A percentile compares a stretch with the other conserved stretches of the same genome.
Evolutionary conservation across 306 rosid genomes (phyloP).

Genomic region (Prunus kanzakura): DNA sequence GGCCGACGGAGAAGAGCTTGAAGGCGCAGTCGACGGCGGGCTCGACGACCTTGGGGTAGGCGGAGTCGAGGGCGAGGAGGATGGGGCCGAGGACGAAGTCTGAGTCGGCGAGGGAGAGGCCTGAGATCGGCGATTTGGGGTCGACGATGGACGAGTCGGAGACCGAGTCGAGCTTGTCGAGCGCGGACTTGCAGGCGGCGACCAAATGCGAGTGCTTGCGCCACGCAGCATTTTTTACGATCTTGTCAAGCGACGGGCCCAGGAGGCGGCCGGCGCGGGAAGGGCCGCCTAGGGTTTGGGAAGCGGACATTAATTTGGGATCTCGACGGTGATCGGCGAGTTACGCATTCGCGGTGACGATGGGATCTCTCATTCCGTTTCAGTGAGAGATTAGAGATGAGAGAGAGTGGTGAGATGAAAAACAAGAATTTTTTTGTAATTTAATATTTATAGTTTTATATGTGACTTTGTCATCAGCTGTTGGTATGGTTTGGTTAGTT

Average conservation of each 20-base stretch:
- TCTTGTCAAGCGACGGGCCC: slow-evolving; percentile 93
- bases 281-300: slow-evolving; percentile 86
- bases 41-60: slow-evolving; percentile 82
- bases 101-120: slow-evolving; percentile 63
- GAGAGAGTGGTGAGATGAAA: neutral
- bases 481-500: neutral
- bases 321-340: neutral
- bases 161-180: slow-evolving; percentile 86
- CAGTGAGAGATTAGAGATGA: neutral
- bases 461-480: neutral
- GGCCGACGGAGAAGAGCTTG: slow-evolving; percentile 85
- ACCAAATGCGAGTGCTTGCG: slow-evolving; percentile 96
- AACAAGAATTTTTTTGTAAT: too few relatives aligned
- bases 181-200: slow-evolving; percentile 79
- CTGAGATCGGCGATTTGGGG: slow-evolving; percentile 54
- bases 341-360: slow-evolving; percentile 12
- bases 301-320: slow-evolving; percentile 62
- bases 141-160: slow-evolving; percentile 35
- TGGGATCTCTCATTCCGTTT: too few relatives aligned
- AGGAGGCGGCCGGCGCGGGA: slow-evolving; percentile 85
- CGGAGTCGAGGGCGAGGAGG: slow-evolving; percentile 72
- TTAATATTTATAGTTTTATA: neutral
- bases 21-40: slow-evolving; percentile 92
- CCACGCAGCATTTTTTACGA: slow-evolving; percentile 97
- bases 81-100: slow-evolving; percentile 74